A percentile compares a stretch with the other conserved stretches of the same genome.
phyloP scores from a whole-genome alignment of 306 rosid genomes.

The Morella rubra region DNA sequence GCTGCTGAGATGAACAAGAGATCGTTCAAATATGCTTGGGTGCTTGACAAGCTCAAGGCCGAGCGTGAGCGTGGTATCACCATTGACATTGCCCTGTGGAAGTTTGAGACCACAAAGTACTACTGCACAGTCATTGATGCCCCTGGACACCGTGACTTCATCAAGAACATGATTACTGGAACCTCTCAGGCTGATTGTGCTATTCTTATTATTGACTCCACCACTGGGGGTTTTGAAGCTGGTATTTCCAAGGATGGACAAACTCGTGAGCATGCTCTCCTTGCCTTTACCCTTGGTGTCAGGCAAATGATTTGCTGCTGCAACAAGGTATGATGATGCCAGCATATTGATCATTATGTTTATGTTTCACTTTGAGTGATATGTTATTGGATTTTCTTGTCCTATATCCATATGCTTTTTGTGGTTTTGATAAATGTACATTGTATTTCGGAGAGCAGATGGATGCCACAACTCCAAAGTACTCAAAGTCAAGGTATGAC shows the following conservation, averaged over 20 bases:
- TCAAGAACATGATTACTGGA: conserved; percentile 91
- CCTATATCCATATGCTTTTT: too few relatives aligned
- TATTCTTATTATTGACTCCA: conserved; percentile 85
- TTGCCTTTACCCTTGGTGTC: conserved; percentile 93
- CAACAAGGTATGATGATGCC: conserved; percentile 53
- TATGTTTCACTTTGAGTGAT: background rate
- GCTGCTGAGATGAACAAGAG: conserved; percentile 98
- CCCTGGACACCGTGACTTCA: conserved; percentile 90
- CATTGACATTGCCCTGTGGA: conserved; percentile 90
- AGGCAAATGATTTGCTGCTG: conserved; percentile 95
- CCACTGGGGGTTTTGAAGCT: conserved; percentile 94
- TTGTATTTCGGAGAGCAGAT: conserved; percentile 39
- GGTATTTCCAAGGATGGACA: conserved; percentile 97
- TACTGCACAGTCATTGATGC: conserved; percentile 97
- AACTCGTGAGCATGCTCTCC: conserved; percentile 94
- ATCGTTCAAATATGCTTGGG: conserved; percentile 97
- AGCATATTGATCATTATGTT: background rate
- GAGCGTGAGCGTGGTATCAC: conserved; percentile 97
- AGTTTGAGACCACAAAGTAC: conserved; percentile 85
- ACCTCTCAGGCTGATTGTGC: conserved; percentile 94
- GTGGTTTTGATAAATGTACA: background rate
- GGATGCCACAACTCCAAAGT: conserved; percentile 92
- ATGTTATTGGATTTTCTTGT: background rate
- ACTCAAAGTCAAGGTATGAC: conserved; percentile 83
- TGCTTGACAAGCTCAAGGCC: conserved; percentile 92